Evolutionary conservation across 1,284 basidiomycete genomes (phyloP), one percentile per base, ranked within the genome.

Genomic region (Mycosarcoma mackinlayi): DNA sequence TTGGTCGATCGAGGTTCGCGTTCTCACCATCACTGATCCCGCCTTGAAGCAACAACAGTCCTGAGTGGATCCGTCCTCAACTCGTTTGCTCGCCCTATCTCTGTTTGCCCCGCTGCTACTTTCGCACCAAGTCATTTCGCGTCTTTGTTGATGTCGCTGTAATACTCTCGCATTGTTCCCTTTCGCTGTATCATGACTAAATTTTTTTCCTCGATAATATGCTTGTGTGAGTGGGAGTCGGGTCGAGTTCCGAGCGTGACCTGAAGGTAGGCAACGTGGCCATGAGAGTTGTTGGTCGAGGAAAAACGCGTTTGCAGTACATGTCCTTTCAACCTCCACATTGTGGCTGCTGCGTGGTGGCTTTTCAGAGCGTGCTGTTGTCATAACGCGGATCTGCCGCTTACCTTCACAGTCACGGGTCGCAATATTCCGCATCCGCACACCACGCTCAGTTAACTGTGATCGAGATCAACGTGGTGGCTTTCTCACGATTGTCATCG

Each of bases 1-100:
- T 11, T 76, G 70, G 75, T 65, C 60, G n/a, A 52, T 77, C 44
- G 75, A 77, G 48, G 73, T 66, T 7, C 44, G 75, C 14, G 73
- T 74, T 10, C 47, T 77, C n/a, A 57, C 60, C 35, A 61, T 77
- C 42, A 77, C 72, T 4, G 75, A 77, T 37, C 64, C 60, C 21
- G 24, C 33, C 10, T 23, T 50, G 14, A 56, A 60, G 50, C 21
- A 59, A 54, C 31, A 51, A 33, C 21, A 48, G 37, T 24, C 16
- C 11, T 33, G 31, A 13, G 14, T 16, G n/a, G 25, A 28, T 46
- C 45, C 21, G n/a, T 42, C 27, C 18, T 8, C 1, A 24, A 31
- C 19, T 35, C 45, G 24, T 47, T 7, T 18, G n/a, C n/a, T n/a
- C n/a, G n/a, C n/a, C n/a, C n/a, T n/a, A n/a, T n/a, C n/a, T n/a